Evolutionary conservation across 495 filamentous ascomycete species (phyloP).

Genomic region (Schizothecium vesticola): DNA sequence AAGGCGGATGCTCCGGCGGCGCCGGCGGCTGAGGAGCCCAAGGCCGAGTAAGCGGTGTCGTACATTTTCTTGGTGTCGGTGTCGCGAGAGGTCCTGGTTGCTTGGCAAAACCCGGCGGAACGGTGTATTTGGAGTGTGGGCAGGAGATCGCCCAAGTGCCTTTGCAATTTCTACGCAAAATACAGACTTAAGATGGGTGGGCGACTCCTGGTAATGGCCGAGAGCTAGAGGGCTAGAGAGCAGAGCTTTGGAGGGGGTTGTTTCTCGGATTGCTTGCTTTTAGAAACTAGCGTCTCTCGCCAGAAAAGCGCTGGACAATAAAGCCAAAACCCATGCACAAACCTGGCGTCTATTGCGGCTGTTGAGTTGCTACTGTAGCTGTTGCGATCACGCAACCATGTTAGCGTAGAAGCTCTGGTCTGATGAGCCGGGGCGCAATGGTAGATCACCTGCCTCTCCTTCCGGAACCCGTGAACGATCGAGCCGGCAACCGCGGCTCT

Average conservation of each 20-base stretch:
- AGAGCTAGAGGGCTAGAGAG: slow-evolving; percentile 37
- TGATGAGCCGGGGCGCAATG: not conserved
- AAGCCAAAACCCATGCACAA: slow-evolving; percentile 32
- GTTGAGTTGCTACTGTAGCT: not conserved
- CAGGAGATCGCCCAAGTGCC: slow-evolving; percentile 43
- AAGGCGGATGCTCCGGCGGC: slow-evolving; percentile 36
- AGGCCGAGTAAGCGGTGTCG: slow-evolving; percentile 44
- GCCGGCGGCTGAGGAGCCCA: slow-evolving; percentile 41
- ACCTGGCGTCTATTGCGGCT: not conserved
- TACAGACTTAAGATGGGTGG: slow-evolving; percentile 38
- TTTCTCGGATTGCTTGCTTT: slow-evolving; percentile 41
- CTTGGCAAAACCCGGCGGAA: slow-evolving; percentile 38
- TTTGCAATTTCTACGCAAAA: slow-evolving; percentile 51
- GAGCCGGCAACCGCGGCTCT: not conserved
- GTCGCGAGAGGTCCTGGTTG: slow-evolving; percentile 32
- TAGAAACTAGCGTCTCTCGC: slow-evolving; percentile 41
- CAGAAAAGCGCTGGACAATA: slow-evolving; percentile 35
- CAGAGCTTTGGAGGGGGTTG: slow-evolving; percentile 36
- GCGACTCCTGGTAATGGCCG: slow-evolving; percentile 32
- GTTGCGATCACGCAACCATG: not conserved
- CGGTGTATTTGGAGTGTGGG: slow-evolving; percentile 52
- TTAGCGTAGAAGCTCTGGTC: not conserved
- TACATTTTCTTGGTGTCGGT: slow-evolving; percentile 27
- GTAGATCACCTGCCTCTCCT: not conserved
- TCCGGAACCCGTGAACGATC: not conserved